Evolutionary conservation across 345 rosid species (phyloP).

Genomic region (Balakata baccata): DNA sequence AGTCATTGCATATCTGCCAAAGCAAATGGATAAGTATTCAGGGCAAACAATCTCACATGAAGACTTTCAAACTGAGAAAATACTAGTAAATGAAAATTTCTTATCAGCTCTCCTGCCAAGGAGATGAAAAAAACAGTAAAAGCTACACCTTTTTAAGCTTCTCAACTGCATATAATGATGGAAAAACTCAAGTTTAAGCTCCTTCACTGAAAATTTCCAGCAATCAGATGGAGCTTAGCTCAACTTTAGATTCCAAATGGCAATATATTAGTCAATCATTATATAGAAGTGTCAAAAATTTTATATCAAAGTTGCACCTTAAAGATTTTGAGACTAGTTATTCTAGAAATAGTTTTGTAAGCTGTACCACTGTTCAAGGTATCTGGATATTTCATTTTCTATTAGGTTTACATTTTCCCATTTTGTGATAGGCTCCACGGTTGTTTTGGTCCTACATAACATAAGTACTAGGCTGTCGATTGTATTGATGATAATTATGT

Average conservation of each 20-base stretch:
- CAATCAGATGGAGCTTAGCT: conserved; percentile 8
- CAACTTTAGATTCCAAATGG: conserved; percentile 9
- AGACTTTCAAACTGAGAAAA: background rate
- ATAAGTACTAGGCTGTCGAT: background rate
- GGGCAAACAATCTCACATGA: conserved; percentile 6
- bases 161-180: background rate
- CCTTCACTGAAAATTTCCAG: background rate
- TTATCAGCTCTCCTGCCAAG: background rate
- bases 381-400: background rate
- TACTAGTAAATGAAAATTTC: background rate
- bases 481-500: background rate
- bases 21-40: background rate
- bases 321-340: background rate
- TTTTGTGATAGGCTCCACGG: background rate
- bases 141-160: conserved; percentile 3
- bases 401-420: background rate
- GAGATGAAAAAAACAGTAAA: background rate
- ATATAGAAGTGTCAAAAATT: background rate
- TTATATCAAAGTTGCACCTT: background rate
- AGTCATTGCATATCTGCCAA: conserved; percentile 40
- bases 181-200: background rate
- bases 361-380: too few species aligned
- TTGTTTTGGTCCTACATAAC: background rate
- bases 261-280: background rate
- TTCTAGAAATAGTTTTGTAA: background rate